A percentile compares a stretch with the other conserved stretches of the same genome.
These are phyloP conservation scores for Nannochloropsis salina DNA, from an alignment of 108 stramenopile species.

Conservation along the genomic window DNA sequence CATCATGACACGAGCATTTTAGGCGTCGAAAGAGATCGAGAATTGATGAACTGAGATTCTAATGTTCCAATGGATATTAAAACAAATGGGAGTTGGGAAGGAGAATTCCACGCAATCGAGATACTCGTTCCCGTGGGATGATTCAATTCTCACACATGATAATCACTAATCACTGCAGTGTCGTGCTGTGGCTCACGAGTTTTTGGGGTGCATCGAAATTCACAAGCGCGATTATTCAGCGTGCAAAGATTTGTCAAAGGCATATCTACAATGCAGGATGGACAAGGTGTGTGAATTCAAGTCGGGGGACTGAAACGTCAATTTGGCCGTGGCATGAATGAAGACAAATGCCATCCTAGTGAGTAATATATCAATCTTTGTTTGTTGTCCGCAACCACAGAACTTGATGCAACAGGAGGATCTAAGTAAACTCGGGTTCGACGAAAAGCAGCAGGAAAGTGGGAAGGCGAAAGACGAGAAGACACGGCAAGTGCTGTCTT, in stretches of 20 bases:
- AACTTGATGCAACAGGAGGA: constrained; percentile 10
- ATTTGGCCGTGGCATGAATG: neutral
- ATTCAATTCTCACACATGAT: neutral
- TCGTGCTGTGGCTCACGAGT: neutral
- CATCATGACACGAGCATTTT: no score
- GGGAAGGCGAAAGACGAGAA: constrained; percentile 4
- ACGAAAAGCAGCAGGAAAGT: neutral
- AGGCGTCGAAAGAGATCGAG: no score
- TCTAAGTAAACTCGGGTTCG: constrained; percentile 3
- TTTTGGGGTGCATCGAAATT: neutral
- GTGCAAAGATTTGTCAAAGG: neutral
- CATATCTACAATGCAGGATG: constrained; percentile 6
- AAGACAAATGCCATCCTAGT: neutral
- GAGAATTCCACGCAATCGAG: no score
- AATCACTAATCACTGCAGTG: constrained; percentile 1
- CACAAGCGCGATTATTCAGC: constrained; percentile 1
- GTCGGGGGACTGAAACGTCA: neutral
- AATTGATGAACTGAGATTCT: no score
- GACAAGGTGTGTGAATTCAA: neutral
- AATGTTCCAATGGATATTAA: no score
- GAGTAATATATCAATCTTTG: neutral
- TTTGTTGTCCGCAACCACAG: neutral
- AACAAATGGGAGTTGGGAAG: no score
- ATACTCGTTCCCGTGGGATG: no score
- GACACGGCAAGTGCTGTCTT: neutral